Percentiles rank a stretch among this genome's conserved stretches.
These are phyloP conservation scores for Catunica adiposa DNA, from an alignment of 2,329 filamentous ascomycete species.

Conservation along the genomic window DNA sequence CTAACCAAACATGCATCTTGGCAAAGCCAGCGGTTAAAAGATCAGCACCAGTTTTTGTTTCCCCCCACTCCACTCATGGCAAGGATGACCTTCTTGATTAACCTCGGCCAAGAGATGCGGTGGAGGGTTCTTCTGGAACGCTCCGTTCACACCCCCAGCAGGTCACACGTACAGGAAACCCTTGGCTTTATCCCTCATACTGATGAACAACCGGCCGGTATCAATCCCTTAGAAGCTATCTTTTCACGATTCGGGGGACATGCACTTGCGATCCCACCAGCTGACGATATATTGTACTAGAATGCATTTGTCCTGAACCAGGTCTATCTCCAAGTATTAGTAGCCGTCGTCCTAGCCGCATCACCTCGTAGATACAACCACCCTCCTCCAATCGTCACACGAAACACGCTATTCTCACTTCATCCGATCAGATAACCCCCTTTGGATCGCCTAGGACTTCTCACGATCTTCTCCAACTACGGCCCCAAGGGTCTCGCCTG, in stretches of 20 bases:
- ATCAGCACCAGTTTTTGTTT: slow-evolving; percentile 1
- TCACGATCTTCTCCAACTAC: neutral
- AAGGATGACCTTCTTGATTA: slow-evolving; percentile 5
- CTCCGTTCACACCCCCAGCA: neutral
- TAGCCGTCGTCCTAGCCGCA: no score
- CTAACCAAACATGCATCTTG: neutral
- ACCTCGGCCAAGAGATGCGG: slow-evolving; percentile 7
- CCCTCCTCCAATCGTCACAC: neutral
- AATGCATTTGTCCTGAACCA: no score
- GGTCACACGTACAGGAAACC: neutral
- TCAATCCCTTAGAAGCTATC: no score
- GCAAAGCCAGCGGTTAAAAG: neutral
- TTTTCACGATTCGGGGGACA: no score
- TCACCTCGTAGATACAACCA: neutral
- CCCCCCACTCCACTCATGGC: neutral
- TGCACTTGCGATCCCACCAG: no score
- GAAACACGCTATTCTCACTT: neutral
- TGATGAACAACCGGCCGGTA: neutral
- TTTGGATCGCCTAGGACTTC: neutral
- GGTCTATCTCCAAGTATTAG: no score
- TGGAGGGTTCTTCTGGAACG: neutral
- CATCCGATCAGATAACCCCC: neutral
- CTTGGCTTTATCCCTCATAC: neutral
- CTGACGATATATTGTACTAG: no score
- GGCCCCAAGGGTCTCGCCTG: neutral